Base-by-base conservation (phyloP, 202 grass and related monocot genomes). In the Eragrostis tef region DNA sequence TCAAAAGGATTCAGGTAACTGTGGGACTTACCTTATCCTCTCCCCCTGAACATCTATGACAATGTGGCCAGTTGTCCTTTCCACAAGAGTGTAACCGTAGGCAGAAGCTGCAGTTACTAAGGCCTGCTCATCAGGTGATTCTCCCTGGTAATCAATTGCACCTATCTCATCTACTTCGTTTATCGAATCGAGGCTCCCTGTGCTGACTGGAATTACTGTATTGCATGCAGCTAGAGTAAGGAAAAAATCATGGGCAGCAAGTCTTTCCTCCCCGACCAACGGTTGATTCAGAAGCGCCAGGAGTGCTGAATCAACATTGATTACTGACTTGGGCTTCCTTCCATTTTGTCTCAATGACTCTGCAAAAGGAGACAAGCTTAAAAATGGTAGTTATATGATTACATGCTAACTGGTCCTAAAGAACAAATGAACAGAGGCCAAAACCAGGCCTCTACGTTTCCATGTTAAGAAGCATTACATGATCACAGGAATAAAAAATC, bases 161-260 rank as follows among this genome's bases (percentile, higher is more conserved):
- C 76, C 82, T 78, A 59, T 86, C 79, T 84, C 87, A 83, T 77
- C 73, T 69, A 84, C 67, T 82, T 86, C 82, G 11, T 67, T 81
- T 24, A 64, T 42, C 53, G 73, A 85, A 63, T 82, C 43, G 0
- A 67, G 81, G 85, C 6, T 77, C 72, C 67, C 78, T 44, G 75
- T 83, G 77, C 79, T 88, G 70, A 99, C 92, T 87, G 96, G 96
- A 81, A 99, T 92, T 53, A 99, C 96, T 65, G 96, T 96, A 74
- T 99, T 99, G 83, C 96, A 99, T 53, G 96, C 96, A 86, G 96
- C 89, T 78, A 99, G 78, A 73, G 96, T 99, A 70, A 99, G 93
- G 54, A 99, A 99, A 85, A 99, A 99, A 75, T 99, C 88, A 82
- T 99, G 93, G 68, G 93, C 89, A 70, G 93, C 80, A 84, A 91